These are phyloP conservation scores for Cyphellophora europaea DNA, from an alignment of 2,329 filamentous ascomycete species.

Conservation along the genomic window DNA sequence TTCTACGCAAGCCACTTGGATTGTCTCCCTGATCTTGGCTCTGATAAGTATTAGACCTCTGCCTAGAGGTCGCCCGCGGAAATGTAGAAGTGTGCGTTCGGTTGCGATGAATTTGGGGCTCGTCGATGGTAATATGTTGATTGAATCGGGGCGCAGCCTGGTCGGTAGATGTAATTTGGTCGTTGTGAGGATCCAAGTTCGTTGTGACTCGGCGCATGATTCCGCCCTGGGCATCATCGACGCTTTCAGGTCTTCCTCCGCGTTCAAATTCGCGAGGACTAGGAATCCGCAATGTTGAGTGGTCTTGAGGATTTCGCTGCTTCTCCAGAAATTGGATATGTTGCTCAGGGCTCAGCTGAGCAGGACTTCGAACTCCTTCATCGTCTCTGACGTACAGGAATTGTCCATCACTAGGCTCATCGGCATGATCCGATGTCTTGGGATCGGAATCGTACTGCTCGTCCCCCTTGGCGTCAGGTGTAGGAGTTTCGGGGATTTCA, in stretches of 20 bases:
- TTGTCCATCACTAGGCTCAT: no score
- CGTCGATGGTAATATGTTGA: constrained; percentile 38
- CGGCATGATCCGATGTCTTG: background rate
- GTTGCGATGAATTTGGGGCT: constrained; percentile 33
- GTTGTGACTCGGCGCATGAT: constrained; percentile 18
- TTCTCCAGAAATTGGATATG: constrained; percentile 83
- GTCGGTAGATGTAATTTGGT: background rate
- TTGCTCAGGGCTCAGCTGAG: constrained; percentile 54
- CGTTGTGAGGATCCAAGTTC: constrained; percentile 8
- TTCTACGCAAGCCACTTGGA: constrained; percentile 26
- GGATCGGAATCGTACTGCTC: constrained; percentile 7
- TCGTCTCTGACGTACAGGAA: background rate
- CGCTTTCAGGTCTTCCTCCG: constrained; percentile 59
- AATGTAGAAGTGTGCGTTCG: constrained; percentile 18
- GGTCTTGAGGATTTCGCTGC: constrained; percentile 65
- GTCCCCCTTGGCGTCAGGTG: constrained; percentile 5
- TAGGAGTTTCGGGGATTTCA: constrained; percentile 1
- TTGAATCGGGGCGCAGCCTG: constrained; percentile 4
- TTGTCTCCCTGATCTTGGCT: constrained; percentile 9
- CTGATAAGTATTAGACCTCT: constrained; percentile 8
- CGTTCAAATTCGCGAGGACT: constrained; percentile 84
- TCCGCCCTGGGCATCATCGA: constrained; percentile 38
- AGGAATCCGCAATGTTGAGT: constrained; percentile 73
- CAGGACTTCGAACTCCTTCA: constrained; percentile 43
- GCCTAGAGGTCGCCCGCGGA: constrained; percentile 12